Base-by-base conservation (phyloP, 371 early-diverging fungal genomes). In the Zychaea mexicana region DNA sequence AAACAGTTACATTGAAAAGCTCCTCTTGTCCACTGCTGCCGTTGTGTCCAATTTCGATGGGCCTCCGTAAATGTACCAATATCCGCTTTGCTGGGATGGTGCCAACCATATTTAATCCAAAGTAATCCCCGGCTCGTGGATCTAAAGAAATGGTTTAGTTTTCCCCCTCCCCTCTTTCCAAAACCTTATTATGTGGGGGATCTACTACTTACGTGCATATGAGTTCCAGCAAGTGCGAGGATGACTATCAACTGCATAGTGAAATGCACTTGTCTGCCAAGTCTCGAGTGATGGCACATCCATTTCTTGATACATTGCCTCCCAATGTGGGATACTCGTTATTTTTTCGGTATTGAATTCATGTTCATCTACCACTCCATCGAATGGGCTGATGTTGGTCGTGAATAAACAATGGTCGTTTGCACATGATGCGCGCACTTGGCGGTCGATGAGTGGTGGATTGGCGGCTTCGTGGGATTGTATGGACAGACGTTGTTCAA, bases 331-430 rank as follows among this genome's bases (percentile, higher is more conserved):
- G 45, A 83, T 72, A n/a, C 71, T 77, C 30, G 74, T 66, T 7
- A 81, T 68, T 19, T 73, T 68, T 0, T 67, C 60, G 24, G 71
- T 69, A 21, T 21, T 61, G 59, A 73, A 81, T 66, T 9, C 57
- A 1, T 73, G 69, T 10, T 36, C 55, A 19, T 19, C 38, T 12
- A 32, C 36, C 24, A 24, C 22, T n/a, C 9, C 28, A 45, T 58
- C 42, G 63, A 85, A 82, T 7, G 78, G 77, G 19, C 79, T 74
- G 30, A 86, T 72, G 52, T 72, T 85, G 27, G 86, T 86, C 30
- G 71, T 71, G 56, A 88, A 88, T 52, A 88, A 66, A 52, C 88
- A 88, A 59, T 73, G 76, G 63, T 88, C 88, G 60, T 88, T 86
- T 32, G 64, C 68, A 68, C 88, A 65, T 26, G 39, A 47, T 27